A percentile compares a stretch with the other conserved stretches of the same genome.
Evolutionary conservation across 148 eudicot species (phyloP).

Genomic region (Cornus suecica): DNA sequence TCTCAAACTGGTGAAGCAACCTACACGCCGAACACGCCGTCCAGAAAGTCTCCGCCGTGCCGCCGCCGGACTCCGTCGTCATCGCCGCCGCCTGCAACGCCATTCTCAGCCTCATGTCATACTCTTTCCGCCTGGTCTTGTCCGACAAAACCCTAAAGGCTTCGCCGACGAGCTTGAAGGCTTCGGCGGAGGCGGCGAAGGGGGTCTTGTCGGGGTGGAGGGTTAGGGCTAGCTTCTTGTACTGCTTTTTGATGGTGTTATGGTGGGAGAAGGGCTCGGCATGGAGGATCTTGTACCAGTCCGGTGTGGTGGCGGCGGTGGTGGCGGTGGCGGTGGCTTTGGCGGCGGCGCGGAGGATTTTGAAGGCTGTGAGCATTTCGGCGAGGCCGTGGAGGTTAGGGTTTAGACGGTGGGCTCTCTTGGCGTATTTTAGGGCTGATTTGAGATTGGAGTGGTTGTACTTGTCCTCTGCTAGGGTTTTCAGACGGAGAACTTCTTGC

Average conservation of each 20-base stretch:
- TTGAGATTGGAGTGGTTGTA: conserved; percentile 47
- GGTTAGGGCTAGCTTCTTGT: conserved; percentile 52
- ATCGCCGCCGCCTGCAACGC: conserved; percentile 37
- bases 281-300: conserved; percentile 49
- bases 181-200: conserved; percentile 47
- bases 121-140: conserved; percentile 46
- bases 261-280: conserved; percentile 50
- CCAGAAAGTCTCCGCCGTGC: conserved; percentile 37
- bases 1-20: conserved; percentile 55
- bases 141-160: conserved; percentile 58
- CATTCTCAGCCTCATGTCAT: conserved; percentile 51
- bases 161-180: conserved; percentile 61
- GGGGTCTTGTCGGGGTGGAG: conserved; percentile 67
- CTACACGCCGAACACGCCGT: conserved; percentile 50
- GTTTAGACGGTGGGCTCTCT: conserved; percentile 36
- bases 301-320: conserved; percentile 12
- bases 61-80: conserved; percentile 20
- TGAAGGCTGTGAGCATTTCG: conserved; percentile 53
- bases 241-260: conserved; percentile 56
- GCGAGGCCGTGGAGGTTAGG: conserved; percentile 46
- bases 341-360: conserved; percentile 40
- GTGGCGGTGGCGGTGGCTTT: neutral
- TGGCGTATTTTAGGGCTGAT: conserved; percentile 51
- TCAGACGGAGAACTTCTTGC: conserved; percentile 47
- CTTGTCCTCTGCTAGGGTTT: conserved; percentile 52